Base-by-base conservation (phyloP, 306 rosid genomes). In the Prunus davidiana region DNA sequence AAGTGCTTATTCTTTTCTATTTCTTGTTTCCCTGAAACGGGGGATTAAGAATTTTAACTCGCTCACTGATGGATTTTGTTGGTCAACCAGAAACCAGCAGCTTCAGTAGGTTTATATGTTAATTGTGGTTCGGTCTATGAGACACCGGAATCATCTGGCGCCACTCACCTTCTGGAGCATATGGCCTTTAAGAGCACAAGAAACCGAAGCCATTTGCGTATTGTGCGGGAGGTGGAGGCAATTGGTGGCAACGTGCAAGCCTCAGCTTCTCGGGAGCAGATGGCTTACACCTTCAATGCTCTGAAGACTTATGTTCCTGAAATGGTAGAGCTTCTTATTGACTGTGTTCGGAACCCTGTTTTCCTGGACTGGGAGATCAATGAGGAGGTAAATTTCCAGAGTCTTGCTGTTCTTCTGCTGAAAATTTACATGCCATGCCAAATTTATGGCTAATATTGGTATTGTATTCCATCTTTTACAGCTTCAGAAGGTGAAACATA, bases 331-430 rank as follows among this genome's bases (percentile, higher is more conserved):
- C 88, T 94, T 27, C 98, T 94, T 69, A 76, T 86, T 75, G 98
- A 94, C 78, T 74, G 75, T 67, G 93, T 88, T 64, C 87, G 95
- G 85, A 94, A 94, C 75, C 90, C 98, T 41, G 89, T 69, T 46
- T 94, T 92, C 82, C 93, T 92, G 68, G 97, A 94, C 78, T 94
- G 98, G 98, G 98, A 95, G 80, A 89, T 95, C 79, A 89, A 90
- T 38, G 96, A 95, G 73, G 95, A 92, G 95, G 98, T 94, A 86
- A 76, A 54, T 83, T 57, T 25, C 38, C 57, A 15, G 41, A 46
- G 27, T 8, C 62, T 20, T 46, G 16, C 11, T 54, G n/a, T 10
- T 15, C 0, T 15, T 30, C 18, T 8, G 41, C 27, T 28, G 11
- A 14, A 19, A 79, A 71, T 27, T 47, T 67, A 8, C 71, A 55